A percentile compares a stretch with the other conserved stretches of the same genome.
Conservation (phyloP, 768 basidiomycete genomes). For the Pholiota conissans region DNA sequence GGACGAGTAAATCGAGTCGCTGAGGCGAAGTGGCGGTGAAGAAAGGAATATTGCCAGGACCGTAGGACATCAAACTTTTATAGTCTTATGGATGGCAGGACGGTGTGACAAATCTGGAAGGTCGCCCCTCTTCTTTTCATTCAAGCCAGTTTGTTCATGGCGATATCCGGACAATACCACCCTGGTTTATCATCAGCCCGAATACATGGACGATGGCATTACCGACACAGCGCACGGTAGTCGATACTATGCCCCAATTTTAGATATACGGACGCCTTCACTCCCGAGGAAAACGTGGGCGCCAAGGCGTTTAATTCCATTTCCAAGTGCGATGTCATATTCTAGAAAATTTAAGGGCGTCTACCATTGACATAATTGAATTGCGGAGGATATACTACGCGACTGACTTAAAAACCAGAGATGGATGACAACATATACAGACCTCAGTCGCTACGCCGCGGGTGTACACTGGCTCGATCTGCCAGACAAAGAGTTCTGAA, state of each 20-base stretch:
- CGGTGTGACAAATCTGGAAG: slow-evolving; percentile 1
- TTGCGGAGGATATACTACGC: background rate
- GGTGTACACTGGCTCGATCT: background rate
- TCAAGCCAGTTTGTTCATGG: background rate
- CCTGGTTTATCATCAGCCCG: slow-evolving; percentile 3
- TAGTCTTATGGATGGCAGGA: background rate
- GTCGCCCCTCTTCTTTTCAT: background rate
- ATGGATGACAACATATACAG: background rate
- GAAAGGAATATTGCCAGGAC: background rate
- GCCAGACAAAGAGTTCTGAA: background rate
- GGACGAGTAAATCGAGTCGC: slow-evolving; percentile 4
- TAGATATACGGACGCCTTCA: background rate
- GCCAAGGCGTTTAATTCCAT: background rate
- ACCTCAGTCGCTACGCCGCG: background rate
- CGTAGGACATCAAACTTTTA: slow-evolving; percentile 3
- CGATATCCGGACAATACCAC: background rate
- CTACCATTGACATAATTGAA: background rate
- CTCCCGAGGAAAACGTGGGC: slow-evolving; percentile 5
- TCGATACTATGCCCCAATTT: background rate
- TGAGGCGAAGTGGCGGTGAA: slow-evolving; percentile 1
- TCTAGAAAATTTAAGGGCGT: background rate
- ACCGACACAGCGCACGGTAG: background rate
- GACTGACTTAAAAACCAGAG: background rate
- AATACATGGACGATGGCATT: background rate
- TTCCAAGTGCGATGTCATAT: background rate